These are phyloP conservation scores for Ceratocystis colombiana DNA, from an alignment of 2,329 filamentous ascomycete species.

Conservation along the genomic window DNA sequence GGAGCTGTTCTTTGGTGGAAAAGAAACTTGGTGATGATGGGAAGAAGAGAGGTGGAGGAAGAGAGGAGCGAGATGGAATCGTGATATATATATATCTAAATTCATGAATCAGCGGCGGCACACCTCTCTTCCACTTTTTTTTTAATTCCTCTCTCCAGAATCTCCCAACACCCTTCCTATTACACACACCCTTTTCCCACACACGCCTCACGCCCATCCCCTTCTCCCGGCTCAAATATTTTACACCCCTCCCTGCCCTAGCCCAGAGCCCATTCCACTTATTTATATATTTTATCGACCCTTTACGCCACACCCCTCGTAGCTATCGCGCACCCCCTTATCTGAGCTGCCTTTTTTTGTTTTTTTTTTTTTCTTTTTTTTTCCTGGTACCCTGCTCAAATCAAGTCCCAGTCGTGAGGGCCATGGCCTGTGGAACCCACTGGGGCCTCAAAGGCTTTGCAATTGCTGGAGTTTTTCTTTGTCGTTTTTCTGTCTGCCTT, in stretches of 20 bases:
- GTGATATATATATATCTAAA: conserved; percentile 2
- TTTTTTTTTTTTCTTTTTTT: neutral
- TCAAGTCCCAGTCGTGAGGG: neutral
- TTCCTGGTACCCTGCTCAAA: neutral
- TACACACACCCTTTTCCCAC: neutral
- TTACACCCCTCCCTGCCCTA: neutral
- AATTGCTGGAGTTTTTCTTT: neutral
- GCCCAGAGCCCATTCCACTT: neutral
- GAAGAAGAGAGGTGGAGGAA: neutral
- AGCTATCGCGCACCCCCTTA: neutral
- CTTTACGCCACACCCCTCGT: accelerated
- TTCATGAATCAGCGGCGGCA: neutral
- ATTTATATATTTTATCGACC: neutral
- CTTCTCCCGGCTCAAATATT: neutral
- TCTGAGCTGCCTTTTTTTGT: neutral
- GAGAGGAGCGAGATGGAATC: neutral
- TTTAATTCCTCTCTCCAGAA: neutral
- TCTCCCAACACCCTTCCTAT: neutral
- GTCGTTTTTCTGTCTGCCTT: neutral
- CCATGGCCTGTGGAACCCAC: neutral
- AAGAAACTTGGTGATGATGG: neutral
- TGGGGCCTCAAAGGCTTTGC: neutral
- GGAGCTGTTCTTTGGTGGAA: neutral
- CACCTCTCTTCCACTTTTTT: neutral
- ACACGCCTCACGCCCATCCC: neutral